Percentiles rank a stretch among this genome's conserved stretches.
phyloP scores from a whole-genome alignment of 768 basidiomycete genomes.

The Suillus paluster region DNA sequence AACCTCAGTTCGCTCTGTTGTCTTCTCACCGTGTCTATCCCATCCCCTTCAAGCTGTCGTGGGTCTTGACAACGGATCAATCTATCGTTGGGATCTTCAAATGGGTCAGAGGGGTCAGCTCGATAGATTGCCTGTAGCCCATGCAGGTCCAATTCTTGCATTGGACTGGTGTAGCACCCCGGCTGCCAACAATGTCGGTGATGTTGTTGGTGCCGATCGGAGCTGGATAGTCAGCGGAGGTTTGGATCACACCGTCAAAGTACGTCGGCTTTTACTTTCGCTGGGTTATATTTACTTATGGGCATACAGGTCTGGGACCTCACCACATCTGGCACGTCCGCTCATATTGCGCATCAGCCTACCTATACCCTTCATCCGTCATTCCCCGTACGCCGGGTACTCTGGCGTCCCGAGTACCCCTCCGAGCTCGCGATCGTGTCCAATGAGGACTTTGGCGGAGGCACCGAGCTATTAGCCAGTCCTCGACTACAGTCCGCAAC shows the following conservation, averaged over 20 bases:
- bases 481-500: constrained; percentile 29
- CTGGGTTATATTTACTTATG: constrained; percentile 5
- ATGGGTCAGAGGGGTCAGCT: constrained; percentile 77
- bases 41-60: constrained; percentile 72
- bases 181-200: constrained; percentile 18
- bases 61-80: constrained; percentile 71
- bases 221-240: constrained; percentile 86
- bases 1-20: constrained; percentile 66
- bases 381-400: constrained; percentile 71
- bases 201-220: constrained; percentile 23
- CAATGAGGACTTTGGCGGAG: constrained; percentile 56
- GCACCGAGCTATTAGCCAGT: constrained; percentile 29
- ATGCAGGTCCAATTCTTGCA: constrained; percentile 70
- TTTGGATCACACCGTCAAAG: constrained; percentile 80
- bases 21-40: constrained; percentile 68
- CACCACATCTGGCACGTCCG: constrained; percentile 36
- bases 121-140: constrained; percentile 75
- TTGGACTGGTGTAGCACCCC: constrained; percentile 68
- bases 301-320: constrained; percentile 73
- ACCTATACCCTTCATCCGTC: constrained; percentile 76
- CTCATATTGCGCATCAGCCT: constrained; percentile 66
- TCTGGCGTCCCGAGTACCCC: constrained; percentile 78
- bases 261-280: constrained; percentile 25
- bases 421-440: constrained; percentile 79
- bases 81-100: constrained; percentile 80